A percentile compares a stretch with the other conserved stretches of the same genome.
Evolutionary conservation across 768 basidiomycete species (phyloP).

Genomic region (Mycena maculata): DNA sequence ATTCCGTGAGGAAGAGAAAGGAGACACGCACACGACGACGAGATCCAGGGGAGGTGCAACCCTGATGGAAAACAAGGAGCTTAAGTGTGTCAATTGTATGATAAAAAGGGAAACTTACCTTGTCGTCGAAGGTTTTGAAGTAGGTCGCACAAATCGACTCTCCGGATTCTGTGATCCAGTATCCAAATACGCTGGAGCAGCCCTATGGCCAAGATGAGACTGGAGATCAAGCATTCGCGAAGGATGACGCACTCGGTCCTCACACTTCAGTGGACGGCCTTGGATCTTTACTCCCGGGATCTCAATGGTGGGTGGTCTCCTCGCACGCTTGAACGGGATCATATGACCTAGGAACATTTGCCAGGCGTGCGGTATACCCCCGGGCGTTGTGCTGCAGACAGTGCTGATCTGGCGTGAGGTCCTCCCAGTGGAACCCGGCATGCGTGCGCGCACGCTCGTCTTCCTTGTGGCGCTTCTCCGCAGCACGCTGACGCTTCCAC

Average conservation of each 20-base stretch:
- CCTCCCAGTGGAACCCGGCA: slow-evolving; percentile 33
- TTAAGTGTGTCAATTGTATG: slow-evolving; percentile 16
- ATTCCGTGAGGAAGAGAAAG: slow-evolving; percentile 18
- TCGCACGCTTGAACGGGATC: slow-evolving; percentile 15
- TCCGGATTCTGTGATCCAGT: slow-evolving; percentile 40
- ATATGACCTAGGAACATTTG: slow-evolving; percentile 43
- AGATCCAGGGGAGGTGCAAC: slow-evolving; percentile 26
- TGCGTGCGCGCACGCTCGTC: slow-evolving; percentile 37
- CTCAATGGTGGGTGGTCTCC: slow-evolving; percentile 36
- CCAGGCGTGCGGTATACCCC: slow-evolving; percentile 45
- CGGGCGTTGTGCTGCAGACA: slow-evolving; percentile 44
- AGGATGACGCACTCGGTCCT: slow-evolving; percentile 21
- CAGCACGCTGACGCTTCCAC: slow-evolving; percentile 15
- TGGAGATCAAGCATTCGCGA: slow-evolving; percentile 10
- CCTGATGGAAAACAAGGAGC: slow-evolving; percentile 30
- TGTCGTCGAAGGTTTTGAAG: slow-evolving; percentile 44
- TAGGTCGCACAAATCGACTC: slow-evolving; percentile 42
- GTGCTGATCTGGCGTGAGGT: slow-evolving; percentile 29
- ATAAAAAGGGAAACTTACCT: slow-evolving; percentile 31
- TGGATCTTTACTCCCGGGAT: slow-evolving; percentile 19
- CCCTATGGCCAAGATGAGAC: slow-evolving; percentile 19
- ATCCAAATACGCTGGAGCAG: slow-evolving; percentile 35
- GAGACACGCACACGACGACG: slow-evolving; percentile 21
- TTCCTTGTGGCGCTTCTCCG: slow-evolving; percentile 27
- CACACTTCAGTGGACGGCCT: slow-evolving; percentile 17